These are phyloP conservation scores for Penicillium nucicola DNA, from an alignment of 495 filamentous ascomycete genomes.

Conservation along the genomic window DNA sequence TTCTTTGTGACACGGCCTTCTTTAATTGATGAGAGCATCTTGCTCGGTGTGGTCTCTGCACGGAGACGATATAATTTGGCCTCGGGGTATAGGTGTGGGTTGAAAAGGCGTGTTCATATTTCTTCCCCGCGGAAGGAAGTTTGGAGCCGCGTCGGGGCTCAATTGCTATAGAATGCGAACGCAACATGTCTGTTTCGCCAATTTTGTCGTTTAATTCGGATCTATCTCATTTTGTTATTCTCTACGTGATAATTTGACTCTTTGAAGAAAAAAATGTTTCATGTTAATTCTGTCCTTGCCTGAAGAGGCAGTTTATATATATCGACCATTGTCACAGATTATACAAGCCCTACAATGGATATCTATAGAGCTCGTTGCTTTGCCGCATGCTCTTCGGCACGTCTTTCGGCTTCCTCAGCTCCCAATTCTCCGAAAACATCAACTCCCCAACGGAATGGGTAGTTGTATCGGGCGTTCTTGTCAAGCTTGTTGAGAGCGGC, in stretches of 20 bases:
- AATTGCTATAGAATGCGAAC: too few species aligned
- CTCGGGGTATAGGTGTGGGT: background rate
- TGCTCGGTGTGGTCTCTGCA: background rate
- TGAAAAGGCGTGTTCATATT: background rate
- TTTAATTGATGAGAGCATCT: conserved; percentile 21
- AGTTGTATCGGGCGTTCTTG: conserved; percentile 47
- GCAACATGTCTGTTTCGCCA: too few species aligned
- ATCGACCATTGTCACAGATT: too few species aligned
- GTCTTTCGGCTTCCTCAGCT: conserved; percentile 41
- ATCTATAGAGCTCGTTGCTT: conserved; percentile 21
- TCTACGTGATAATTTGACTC: too few species aligned
- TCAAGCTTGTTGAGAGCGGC: conserved; percentile 45
- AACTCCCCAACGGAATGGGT: conserved; percentile 47
- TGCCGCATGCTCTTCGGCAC: conserved; percentile 42
- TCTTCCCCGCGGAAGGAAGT: too few species aligned
- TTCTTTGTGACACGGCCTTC: conserved; percentile 24
- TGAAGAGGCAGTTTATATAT: background rate
- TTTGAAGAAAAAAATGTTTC: too few species aligned
- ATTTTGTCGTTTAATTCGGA: too few species aligned
- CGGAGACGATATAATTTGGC: too few species aligned
- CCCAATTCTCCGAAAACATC: conserved; percentile 50
- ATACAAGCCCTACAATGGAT: too few species aligned
- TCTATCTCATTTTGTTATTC: too few species aligned
- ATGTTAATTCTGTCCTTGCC: too few species aligned
- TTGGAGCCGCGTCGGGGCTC: too few species aligned